Evolutionary conservation across 2,329 filamentous ascomycete genomes (phyloP), one percentile per base, ranked within the genome.

Genomic region (Cladophialophora chaetospira): DNA sequence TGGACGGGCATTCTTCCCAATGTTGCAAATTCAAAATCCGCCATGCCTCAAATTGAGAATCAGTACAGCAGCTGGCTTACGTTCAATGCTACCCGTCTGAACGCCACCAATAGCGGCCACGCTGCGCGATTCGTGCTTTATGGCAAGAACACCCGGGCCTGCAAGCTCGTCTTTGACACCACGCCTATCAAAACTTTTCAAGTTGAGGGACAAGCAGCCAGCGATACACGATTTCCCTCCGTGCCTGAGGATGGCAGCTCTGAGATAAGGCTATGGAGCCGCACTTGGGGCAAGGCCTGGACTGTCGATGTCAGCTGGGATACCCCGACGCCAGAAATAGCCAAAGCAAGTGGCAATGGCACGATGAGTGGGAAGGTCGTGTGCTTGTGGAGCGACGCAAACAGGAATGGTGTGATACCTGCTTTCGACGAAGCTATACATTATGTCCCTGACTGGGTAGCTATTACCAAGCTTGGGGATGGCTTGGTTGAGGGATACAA

Each of bases 361-460:
- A 71, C 72, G 15, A 67, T 91, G 29, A 80, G 79, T 62, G 89
- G 91, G 1, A 80, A 76, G 29, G 84, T 92, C 1, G 80, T 87
- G 13, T 97, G 94, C 72, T 77, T 89, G 28, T 97, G 92, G 91
- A 91, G 88, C 66, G 94, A 99, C 74, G 86, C 83, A 42, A 97
- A 97, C 67, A 75, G 77, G 31, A 72, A 74, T 2, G 87, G 84
- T 3, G 79, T 80, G 1, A 91, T 97, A 45, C 92, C 93, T 0
- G 92, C 92, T 0, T 82, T 93, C 49, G 88, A 94, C 65, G 92
- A 97, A 73, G 79, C 89, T 46, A 77, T 82, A 64, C 82, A 86
- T 69, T 97, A 86, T 73, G 80, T 86, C 64, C 94, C 94, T 0
- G 76, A 79, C 3, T 99, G 94, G 94, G 84, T 85, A 5, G 86